Conservation (phyloP, 176 grass and related monocot species). For the Oryza coarctata region DNA sequence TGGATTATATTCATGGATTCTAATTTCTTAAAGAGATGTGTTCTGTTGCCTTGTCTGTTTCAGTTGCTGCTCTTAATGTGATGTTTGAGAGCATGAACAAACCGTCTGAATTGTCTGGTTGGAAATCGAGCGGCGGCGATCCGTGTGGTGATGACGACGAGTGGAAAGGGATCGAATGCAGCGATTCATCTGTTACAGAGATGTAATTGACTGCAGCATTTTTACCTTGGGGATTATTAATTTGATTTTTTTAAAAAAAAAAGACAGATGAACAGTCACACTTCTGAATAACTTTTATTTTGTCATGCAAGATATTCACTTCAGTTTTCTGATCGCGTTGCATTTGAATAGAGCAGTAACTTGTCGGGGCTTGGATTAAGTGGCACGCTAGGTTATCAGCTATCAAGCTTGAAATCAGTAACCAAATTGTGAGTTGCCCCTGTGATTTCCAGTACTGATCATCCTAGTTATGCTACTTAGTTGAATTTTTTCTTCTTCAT, state of each 20-base stretch:
- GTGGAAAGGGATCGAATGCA: constrained; percentile 78
- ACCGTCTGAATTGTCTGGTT: constrained; percentile 59
- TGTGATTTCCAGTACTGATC: constrained; percentile 30
- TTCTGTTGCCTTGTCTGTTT: background rate
- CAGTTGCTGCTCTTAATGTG: constrained; percentile 83
- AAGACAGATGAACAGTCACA: background rate
- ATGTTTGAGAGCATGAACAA: constrained; percentile 77
- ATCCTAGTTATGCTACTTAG: constrained; percentile 62
- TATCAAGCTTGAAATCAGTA: constrained; percentile 80
- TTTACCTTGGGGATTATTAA: background rate
- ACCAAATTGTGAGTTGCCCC: constrained; percentile 88
- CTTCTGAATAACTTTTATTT: background rate
- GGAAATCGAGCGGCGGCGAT: constrained; percentile 67
- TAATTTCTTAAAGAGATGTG: background rate
- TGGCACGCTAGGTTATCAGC: constrained; percentile 76
- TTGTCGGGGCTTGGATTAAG: constrained; percentile 71
- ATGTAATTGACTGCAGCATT: constrained; percentile 56
- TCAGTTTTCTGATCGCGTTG: constrained; percentile 1
- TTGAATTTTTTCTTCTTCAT: constrained; percentile 64
- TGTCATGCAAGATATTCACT: background rate
- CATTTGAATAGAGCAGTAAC: constrained; percentile 50
- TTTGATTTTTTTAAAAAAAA: background rate
- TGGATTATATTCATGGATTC: background rate
- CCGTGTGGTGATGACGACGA: constrained; percentile 57
- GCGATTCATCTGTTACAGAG: constrained; percentile 69